Evolutionary conservation across 1,284 basidiomycete species (phyloP).

Genomic region (Schizophyllum amplum): DNA sequence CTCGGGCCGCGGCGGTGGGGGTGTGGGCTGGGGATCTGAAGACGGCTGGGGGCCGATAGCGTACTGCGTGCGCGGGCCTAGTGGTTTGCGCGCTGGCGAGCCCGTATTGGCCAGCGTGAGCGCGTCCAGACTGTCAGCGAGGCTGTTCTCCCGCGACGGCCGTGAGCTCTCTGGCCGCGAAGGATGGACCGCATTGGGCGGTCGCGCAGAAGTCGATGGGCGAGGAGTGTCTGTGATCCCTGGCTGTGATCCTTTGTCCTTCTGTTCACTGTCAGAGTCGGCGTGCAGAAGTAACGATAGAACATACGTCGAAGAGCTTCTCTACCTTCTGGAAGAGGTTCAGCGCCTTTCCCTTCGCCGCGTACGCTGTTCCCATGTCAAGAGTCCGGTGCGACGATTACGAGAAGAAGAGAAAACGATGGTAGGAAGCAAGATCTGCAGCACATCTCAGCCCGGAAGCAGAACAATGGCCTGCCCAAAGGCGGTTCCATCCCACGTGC

Average conservation of each 20-base stretch:
- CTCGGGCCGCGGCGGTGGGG: neutral
- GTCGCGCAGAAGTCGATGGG: constrained; percentile 18
- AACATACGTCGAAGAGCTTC: constrained; percentile 9
- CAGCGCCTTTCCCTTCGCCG: constrained; percentile 23
- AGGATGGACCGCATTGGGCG: constrained; percentile 11
- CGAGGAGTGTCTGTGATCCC: constrained; percentile 5
- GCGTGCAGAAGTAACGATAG: neutral
- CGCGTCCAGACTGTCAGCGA: constrained; percentile 30
- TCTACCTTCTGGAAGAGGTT: constrained; percentile 21
- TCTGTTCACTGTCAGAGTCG: neutral
- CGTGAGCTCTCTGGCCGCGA: constrained; percentile 10
- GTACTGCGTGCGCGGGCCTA: neutral
- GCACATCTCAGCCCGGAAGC: neutral
- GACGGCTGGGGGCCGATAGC: constrained; percentile 9
- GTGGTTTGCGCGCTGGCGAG: neutral
- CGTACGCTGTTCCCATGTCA: constrained; percentile 8
- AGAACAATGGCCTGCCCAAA: neutral
- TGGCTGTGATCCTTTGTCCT: constrained; percentile 6
- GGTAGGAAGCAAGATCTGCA: neutral
- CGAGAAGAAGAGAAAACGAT: neutral
- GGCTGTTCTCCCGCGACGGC: constrained; percentile 16
- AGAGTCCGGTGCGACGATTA: too few relatives aligned
- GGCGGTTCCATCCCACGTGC: neutral
- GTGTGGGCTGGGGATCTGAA: constrained; percentile 6
- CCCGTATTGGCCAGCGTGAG: constrained; percentile 20